Evolutionary conservation across 129 eudicot species (phyloP).

Genomic region (Lactuca sativa): DNA sequence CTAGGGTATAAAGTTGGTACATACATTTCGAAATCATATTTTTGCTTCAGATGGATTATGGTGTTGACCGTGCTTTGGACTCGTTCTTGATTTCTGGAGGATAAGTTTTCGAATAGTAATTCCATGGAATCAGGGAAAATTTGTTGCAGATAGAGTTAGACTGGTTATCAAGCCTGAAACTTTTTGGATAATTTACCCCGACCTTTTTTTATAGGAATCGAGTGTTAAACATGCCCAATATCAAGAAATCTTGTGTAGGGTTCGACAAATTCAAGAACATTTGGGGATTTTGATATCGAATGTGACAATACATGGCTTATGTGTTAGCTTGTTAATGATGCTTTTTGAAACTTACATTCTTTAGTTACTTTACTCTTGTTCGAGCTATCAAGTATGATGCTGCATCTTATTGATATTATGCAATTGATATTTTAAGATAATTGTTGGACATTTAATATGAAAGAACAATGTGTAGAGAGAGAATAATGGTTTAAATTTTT

Average conservation of each 20-base stretch:
- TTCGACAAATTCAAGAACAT: conserved; percentile 7
- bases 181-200: not conserved
- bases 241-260: not conserved
- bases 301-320: not conserved
- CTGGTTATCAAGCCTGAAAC: not conserved
- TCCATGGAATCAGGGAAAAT: conserved; percentile 11
- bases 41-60: not conserved
- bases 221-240: conserved; percentile 1
- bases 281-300: not conserved
- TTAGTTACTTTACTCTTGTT: conserved; percentile 3
- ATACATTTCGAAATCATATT: not conserved
- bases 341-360: not conserved
- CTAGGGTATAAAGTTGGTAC: conserved; percentile 10
- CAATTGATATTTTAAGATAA: not conserved
- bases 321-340: not conserved
- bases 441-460: not conserved
- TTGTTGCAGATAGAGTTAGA: conserved; percentile 8
- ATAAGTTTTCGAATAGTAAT: not conserved
- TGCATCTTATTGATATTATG: not conserved
- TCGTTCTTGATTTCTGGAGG: not conserved
- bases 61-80: conserved; percentile 7
- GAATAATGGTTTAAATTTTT: not conserved
- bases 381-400: not conserved
- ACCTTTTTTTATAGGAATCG: conserved; percentile 9
- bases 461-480: not conserved